phyloP scores from a whole-genome alignment of 2,329 filamentous ascomycete genomes.

The Exophiala oligosperma region DNA sequence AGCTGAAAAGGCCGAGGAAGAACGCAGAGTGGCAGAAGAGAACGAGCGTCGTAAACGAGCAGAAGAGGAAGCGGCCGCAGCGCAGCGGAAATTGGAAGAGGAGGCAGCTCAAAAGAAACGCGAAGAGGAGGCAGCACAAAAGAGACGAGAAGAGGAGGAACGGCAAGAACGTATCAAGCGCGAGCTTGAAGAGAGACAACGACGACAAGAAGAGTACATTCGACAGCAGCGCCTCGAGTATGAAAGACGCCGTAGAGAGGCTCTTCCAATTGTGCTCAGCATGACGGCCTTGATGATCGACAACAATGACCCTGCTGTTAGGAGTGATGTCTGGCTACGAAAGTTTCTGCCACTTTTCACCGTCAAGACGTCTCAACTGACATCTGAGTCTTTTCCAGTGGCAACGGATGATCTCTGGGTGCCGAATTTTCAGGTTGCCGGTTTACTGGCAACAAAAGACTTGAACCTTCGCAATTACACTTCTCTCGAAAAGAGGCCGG shows the following conservation, averaged over 20 bases:
- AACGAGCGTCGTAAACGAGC: too few species aligned
- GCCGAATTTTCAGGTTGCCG: conserved; percentile 50
- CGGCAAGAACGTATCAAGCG: conserved; percentile 38
- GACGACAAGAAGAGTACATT: conserved; percentile 42
- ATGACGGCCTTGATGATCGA: conserved; percentile 47
- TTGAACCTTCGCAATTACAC: conserved; percentile 49
- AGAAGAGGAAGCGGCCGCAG: too few species aligned
- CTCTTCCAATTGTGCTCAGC: conserved; percentile 46
- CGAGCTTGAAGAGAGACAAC: conserved; percentile 42
- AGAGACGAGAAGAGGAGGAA: conserved; percentile 49
- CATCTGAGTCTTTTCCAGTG: conserved; percentile 38
- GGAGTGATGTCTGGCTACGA: conserved; percentile 43
- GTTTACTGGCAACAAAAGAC: conserved; percentile 50
- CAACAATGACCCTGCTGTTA: conserved; percentile 43
- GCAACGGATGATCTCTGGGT: conserved; percentile 48
- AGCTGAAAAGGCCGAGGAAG: conserved; percentile 34
- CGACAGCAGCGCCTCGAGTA: conserved; percentile 45
- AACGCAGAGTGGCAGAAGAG: conserved; percentile 31
- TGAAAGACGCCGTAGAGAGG: conserved; percentile 47
- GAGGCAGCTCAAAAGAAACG: conserved; percentile 40
- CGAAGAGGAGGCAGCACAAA: conserved; percentile 40
- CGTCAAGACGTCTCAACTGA: conserved; percentile 44
- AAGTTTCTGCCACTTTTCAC: conserved; percentile 49
- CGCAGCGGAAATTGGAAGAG: conserved; percentile 13
- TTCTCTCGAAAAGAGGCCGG: conserved; percentile 42